Percentiles rank a stretch among this genome's conserved stretches.
Conservation (phyloP, 2,329 filamentous ascomycete species). For the Nectriaceae sp. region DNA sequence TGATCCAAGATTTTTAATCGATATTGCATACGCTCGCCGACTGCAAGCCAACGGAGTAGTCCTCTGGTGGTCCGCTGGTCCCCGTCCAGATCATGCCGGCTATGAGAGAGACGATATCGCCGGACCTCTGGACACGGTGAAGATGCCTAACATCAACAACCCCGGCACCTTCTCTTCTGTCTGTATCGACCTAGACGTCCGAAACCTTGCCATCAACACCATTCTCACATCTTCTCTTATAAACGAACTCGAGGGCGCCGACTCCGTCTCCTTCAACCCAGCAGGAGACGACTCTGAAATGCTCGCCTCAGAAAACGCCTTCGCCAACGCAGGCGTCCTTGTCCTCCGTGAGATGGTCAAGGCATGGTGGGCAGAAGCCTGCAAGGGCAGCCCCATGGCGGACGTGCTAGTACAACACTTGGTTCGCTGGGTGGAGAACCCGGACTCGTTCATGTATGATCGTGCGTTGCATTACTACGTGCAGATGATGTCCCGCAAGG, state of each 20-base stretch:
- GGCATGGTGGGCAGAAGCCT: slow-evolving; percentile 96
- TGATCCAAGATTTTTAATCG: slow-evolving; percentile 92
- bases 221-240: slow-evolving; percentile 95
- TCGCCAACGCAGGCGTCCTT: slow-evolving; percentile 85
- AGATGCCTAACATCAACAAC: slow-evolving; percentile 92
- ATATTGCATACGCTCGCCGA: slow-evolving; percentile 89
- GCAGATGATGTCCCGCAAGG: slow-evolving; percentile 97
- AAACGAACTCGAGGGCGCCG: slow-evolving; percentile 90
- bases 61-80: slow-evolving; percentile 91
- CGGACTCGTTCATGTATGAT: slow-evolving; percentile 93
- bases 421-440: slow-evolving; percentile 94
- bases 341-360: slow-evolving; percentile 98
- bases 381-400: slow-evolving; percentile 87
- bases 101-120: slow-evolving; percentile 91
- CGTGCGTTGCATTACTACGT: slow-evolving; percentile 94
- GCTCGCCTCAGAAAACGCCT: slow-evolving; percentile 84
- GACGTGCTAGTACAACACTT: slow-evolving; percentile 97
- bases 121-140: slow-evolving; percentile 79
- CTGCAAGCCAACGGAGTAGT: slow-evolving; percentile 91
- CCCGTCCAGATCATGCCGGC: slow-evolving; percentile 90
- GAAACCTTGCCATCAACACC: slow-evolving; percentile 96
- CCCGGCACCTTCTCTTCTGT: slow-evolving; percentile 94
- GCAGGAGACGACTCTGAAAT: slow-evolving; percentile 46
- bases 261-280: slow-evolving; percentile 80
- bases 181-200: slow-evolving; percentile 91